phyloP scores from a whole-genome alignment of 2,329 filamentous ascomycete genomes.

The Aspergillus nomiae region DNA sequence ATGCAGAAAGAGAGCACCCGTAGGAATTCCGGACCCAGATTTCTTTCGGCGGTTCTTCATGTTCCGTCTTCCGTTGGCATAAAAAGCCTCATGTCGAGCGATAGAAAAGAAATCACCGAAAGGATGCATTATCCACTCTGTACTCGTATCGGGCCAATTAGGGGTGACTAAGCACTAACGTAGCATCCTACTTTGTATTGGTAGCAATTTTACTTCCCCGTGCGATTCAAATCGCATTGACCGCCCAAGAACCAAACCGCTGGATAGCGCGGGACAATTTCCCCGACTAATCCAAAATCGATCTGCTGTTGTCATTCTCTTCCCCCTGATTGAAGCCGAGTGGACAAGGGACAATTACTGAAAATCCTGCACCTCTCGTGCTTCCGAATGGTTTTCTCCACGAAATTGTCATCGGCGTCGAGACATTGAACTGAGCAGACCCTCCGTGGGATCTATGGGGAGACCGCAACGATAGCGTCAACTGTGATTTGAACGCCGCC shows the following conservation, averaged over 20 bases:
- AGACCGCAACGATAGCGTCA: slow-evolving; percentile 17
- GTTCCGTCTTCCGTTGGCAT: background rate
- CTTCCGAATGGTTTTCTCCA: background rate
- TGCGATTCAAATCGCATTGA: background rate
- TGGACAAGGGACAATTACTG: background rate
- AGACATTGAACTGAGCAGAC: slow-evolving; percentile 1
- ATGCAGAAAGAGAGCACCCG: background rate
- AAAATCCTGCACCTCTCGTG: background rate
- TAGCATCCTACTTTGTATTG: background rate
- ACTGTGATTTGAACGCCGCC: slow-evolving; percentile 20
- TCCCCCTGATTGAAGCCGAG: background rate
- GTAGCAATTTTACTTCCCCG: background rate
- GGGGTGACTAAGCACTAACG: background rate
- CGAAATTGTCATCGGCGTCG: background rate
- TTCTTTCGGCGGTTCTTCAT: background rate
- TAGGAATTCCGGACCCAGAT: background rate
- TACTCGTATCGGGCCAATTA: background rate
- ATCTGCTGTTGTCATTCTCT: background rate
- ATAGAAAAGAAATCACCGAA: background rate
- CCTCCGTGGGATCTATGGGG: slow-evolving; percentile 25
- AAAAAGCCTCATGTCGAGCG: background rate
- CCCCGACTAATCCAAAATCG: background rate
- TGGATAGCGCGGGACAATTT: background rate
- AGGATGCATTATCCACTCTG: background rate
- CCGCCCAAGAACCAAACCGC: slow-evolving; percentile 1